Base-by-base conservation (phyloP, 257 asterid species). In the Echium plantagineum region DNA sequence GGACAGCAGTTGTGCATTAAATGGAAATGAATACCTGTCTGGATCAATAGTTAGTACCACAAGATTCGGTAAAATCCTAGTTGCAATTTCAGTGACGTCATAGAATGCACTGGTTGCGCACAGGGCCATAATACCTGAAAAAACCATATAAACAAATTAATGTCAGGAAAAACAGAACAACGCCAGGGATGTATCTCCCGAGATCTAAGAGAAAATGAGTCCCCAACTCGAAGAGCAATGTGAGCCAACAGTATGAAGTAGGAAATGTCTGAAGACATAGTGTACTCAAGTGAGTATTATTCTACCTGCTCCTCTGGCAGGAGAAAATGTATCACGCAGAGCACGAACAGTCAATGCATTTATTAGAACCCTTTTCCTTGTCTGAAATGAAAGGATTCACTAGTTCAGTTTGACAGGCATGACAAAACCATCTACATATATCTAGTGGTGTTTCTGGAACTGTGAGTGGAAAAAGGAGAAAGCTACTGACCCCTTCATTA, bases 281-380 rank as follows among this genome's bases (percentile, higher is more conserved):
- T 19, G 22, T 48, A 58, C n/a, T 21, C 28, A 38, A 31, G 58
- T 38, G 31, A 18, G 18, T 3, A 47, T 31, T 3, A 47, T 31
- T 71, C 60, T 66, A 93, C 99, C 99, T 78, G 99, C 97, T 76
- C 94, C 99, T 77, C 99, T 78, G 67, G 99, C 97, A 65, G 97
- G 99, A 61, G 97, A 82, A 65, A 89, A 93, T 22, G 96, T 81
- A 75, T 93, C 99, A 55, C 96, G 97, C 78, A 93, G 74, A 72
- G 99, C 99, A 75, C 99, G 94, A 65, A 79, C 94, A 15, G 97
- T 93, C 64, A 93, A 83, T 47, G 99, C 99, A 81, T 93, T 93
- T 76, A 93, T 84, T 73, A 89, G 78, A 60, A 90, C 97, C 74
- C 95, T 89, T 74, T 89, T 93, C 87, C 99, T 83, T 24, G 90